These are phyloP conservation scores for Xylaria sp. DNA, from an alignment of 2,329 filamentous ascomycete species.

Conservation along the genomic window DNA sequence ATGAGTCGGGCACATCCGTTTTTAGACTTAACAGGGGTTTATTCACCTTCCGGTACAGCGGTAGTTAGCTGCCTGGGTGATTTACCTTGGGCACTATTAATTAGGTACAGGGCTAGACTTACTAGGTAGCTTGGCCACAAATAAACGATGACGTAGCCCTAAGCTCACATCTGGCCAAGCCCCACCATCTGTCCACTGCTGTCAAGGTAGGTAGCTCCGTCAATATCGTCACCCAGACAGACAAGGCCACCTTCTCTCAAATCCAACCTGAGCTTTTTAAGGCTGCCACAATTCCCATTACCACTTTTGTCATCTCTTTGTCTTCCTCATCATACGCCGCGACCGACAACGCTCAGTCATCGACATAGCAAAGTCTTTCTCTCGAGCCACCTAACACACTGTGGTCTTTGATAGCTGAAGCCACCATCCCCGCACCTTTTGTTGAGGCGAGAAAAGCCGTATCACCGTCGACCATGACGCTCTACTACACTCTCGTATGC, in stretches of 20 bases:
- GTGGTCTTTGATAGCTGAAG: conserved; percentile 8
- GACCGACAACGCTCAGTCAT: conserved; percentile 1
- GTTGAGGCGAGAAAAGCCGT: conserved; percentile 22
- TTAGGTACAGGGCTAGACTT: not conserved
- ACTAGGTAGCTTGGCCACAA: not conserved
- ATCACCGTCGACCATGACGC: conserved; percentile 55
- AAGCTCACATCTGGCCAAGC: not conserved
- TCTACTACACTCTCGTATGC: conserved; percentile 62
- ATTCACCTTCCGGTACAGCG: not conserved
- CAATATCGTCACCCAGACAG: conserved; percentile 36
- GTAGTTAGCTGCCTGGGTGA: not conserved
- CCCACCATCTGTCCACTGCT: conserved; percentile 13
- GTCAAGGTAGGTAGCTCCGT: conserved; percentile 27
- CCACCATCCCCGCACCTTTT: conserved; percentile 28
- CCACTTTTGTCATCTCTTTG: conserved; percentile 7
- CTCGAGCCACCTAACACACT: conserved; percentile 7
- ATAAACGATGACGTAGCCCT: conserved; percentile 27
- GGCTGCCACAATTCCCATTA: conserved; percentile 16
- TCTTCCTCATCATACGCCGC: conserved; percentile 2
- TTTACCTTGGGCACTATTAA: not conserved
- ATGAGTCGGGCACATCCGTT: not conserved
- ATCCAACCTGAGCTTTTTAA: conserved; percentile 24
- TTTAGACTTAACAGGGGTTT: not conserved
- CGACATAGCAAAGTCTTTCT: not conserved
- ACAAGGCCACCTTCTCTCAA: conserved; percentile 41